phyloP scores from a whole-genome alignment of 495 filamentous ascomycete species.

The Cercophora sp. region DNA sequence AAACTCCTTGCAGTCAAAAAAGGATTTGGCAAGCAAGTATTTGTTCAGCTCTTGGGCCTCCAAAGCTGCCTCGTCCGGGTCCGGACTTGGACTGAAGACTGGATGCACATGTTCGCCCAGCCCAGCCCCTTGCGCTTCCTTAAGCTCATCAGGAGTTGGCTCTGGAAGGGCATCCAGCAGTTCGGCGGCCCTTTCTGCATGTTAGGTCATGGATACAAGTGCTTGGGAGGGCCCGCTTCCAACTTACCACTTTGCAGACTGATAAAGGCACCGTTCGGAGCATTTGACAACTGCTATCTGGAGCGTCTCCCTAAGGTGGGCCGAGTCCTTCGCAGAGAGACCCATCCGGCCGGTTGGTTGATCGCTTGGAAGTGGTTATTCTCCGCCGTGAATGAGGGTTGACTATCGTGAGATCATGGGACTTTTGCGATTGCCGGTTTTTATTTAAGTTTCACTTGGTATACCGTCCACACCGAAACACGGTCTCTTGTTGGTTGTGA shows the following conservation, averaged over 20 bases:
- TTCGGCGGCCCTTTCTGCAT: constrained; percentile 75
- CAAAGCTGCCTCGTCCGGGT: constrained; percentile 65
- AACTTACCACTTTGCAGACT: constrained; percentile 89
- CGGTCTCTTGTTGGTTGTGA: too few relatives aligned
- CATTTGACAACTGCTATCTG: constrained; percentile 84
- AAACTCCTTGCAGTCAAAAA: constrained; percentile 93
- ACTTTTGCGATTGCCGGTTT: too few relatives aligned
- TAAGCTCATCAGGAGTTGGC: constrained; percentile 31
- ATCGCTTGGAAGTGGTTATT: background rate
- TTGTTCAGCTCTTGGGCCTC: constrained; percentile 76
- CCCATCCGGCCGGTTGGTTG: constrained; percentile 17
- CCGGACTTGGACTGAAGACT: constrained; percentile 45
- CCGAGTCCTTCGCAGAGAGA: constrained; percentile 44
- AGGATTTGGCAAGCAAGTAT: constrained; percentile 89
- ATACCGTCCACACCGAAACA: too few relatives aligned
- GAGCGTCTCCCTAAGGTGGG: constrained; percentile 56
- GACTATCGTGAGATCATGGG: background rate
- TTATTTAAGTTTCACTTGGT: background rate
- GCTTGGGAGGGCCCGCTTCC: background rate
- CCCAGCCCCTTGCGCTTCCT: constrained; percentile 33
- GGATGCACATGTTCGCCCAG: constrained; percentile 37
- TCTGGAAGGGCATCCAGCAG: constrained; percentile 76
- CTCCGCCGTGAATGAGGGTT: background rate
- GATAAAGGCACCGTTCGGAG: constrained; percentile 92
- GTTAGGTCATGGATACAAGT: background rate